A percentile compares a stretch with the other conserved stretches of the same genome.
These are phyloP conservation scores for Quercus engelmannii DNA, from an alignment of 306 rosid species.

Conservation along the genomic window DNA sequence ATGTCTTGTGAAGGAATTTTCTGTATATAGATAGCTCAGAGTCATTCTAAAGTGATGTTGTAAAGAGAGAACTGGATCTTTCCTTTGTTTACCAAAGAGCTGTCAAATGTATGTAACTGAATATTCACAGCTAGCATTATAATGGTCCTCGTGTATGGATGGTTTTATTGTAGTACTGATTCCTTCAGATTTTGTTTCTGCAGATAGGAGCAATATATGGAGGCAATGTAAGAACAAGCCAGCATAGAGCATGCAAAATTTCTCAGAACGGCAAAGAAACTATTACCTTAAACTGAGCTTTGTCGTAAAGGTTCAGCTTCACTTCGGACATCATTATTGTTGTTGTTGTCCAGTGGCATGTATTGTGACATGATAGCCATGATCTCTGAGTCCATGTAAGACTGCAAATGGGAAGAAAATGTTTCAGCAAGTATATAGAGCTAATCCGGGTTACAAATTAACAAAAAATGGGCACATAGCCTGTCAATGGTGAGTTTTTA, in stretches of 20 bases:
- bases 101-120: neutral
- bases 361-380: slow-evolving; percentile 97
- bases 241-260: slow-evolving; percentile 5
- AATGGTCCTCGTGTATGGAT: neutral
- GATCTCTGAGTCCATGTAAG: slow-evolving; percentile 96
- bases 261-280: slow-evolving; percentile 6
- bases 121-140: neutral
- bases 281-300: slow-evolving; percentile 51
- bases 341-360: slow-evolving; percentile 85
- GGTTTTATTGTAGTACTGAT: neutral
- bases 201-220: neutral
- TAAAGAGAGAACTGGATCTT: neutral
- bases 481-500: slow-evolving; percentile 6
- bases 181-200: slow-evolving; percentile 10
- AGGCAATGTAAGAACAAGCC: slow-evolving; percentile 1
- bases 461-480: neutral
- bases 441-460: neutral
- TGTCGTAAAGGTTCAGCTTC: slow-evolving; percentile 64
- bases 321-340: slow-evolving; percentile 44
- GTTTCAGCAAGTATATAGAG: neutral
- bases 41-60: neutral
- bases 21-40: neutral
- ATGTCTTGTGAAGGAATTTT: neutral
- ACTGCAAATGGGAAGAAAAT: slow-evolving; percentile 30
- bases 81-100: neutral